Conservation (phyloP, 345 rosid genomes). For the rapeseed (Brassica napus) region Da-Ae NC_063451.1:41944001-41944500, state of each 20-base stretch:
- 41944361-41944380: constrained; percentile 45
- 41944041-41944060: constrained; percentile 50
- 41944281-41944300: constrained; percentile 47
- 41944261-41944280: constrained; percentile 68
- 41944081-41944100: constrained; percentile 92
- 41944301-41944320: constrained; percentile 47
- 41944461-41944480: constrained; percentile 19
- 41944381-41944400: constrained; percentile 13
- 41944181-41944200: constrained; percentile 43
- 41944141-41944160: constrained; percentile 52
- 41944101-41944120: constrained; percentile 78
- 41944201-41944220: constrained; percentile 41
- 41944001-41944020: constrained; percentile 13
- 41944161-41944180: constrained; percentile 53
- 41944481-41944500: constrained; percentile 6
- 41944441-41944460: constrained; percentile 8
- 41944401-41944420: constrained; percentile 43
- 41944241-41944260: constrained; percentile 56
- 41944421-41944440: constrained; percentile 42
- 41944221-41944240: constrained; percentile 57
- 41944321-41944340: constrained; percentile 44
- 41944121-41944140: constrained; percentile 48
- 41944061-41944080: constrained; percentile 84
- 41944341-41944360: constrained; percentile 48
- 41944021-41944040: constrained; percentile 58